Percentiles rank a stretch among this genome's conserved stretches.
Evolutionary conservation across 2,329 filamentous ascomycete species (phyloP).

Genomic region (Penicillium sp.): DNA sequence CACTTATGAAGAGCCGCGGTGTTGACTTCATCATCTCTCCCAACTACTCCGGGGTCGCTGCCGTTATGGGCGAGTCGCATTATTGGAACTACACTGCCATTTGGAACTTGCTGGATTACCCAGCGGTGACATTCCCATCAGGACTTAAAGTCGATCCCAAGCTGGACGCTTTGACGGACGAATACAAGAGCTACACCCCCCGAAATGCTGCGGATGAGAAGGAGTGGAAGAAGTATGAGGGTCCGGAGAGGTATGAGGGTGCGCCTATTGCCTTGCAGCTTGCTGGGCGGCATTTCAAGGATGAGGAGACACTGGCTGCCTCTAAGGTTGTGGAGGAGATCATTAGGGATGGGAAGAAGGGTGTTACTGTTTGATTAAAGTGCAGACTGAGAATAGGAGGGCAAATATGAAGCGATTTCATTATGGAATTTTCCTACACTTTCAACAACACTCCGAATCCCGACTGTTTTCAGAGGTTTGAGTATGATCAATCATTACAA

Average conservation of each 20-base stretch:
- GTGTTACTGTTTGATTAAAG: background rate
- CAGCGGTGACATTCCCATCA: conserved; percentile 33
- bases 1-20: conserved; percentile 30
- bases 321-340: conserved; percentile 26
- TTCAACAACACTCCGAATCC: too few species aligned
- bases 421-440: background rate
- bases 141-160: conserved; percentile 32
- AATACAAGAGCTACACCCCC: conserved; percentile 26
- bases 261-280: conserved; percentile 59
- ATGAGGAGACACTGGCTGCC: conserved; percentile 53
- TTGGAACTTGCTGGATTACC: conserved; percentile 39
- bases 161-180: conserved; percentile 25
- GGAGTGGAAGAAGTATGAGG: conserved; percentile 38
- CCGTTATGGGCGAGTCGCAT: conserved; percentile 37
- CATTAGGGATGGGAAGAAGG: conserved; percentile 4
- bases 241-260: conserved; percentile 38
- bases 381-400: background rate
- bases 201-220: conserved; percentile 32
- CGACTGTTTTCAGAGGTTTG: too few species aligned
- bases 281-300: conserved; percentile 55
- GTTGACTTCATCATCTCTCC: conserved; percentile 41
- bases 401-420: background rate
- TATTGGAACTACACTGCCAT: conserved; percentile 43
- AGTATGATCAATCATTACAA: too few species aligned
- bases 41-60: conserved; percentile 31